These are phyloP conservation scores for Candolleomyces eurysporus DNA, from an alignment of 768 basidiomycete species.

Conservation along the genomic window DNA sequence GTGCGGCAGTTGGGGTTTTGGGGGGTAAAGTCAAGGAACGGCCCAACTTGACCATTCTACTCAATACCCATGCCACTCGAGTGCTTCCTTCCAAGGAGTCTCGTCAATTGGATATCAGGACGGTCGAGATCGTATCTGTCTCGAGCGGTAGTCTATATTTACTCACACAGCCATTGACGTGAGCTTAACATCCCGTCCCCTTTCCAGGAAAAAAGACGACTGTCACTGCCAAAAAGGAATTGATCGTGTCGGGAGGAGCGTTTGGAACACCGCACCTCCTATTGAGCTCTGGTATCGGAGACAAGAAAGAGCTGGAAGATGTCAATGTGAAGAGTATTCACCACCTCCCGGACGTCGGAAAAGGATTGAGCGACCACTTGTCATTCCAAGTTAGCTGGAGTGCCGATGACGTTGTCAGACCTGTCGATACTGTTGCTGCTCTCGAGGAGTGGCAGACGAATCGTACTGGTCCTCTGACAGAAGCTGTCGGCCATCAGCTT, in stretches of 20 bases:
- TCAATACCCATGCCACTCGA: too few relatives aligned
- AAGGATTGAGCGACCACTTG: slow-evolving; percentile 20
- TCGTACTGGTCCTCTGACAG: slow-evolving; percentile 21
- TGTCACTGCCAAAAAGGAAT: slow-evolving; percentile 23
- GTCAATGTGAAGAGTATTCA: slow-evolving; percentile 21
- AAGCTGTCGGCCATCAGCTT: slow-evolving; percentile 5
- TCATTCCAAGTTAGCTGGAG: background rate
- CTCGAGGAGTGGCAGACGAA: slow-evolving; percentile 15
- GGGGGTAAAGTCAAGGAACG: slow-evolving; percentile 8
- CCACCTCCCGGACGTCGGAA: slow-evolving; percentile 26
- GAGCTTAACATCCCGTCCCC: background rate
- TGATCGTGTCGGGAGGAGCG: slow-evolving; percentile 13
- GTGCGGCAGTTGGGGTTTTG: slow-evolving; percentile 28
- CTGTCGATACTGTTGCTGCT: background rate
- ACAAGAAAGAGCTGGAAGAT: slow-evolving; percentile 8
- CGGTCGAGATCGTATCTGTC: background rate
- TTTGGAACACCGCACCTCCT: slow-evolving; percentile 15
- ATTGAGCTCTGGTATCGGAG: slow-evolving; percentile 17
- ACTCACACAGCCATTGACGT: background rate
- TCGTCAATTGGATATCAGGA: background rate
- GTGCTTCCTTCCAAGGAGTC: background rate
- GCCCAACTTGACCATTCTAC: too few relatives aligned
- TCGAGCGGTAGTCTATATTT: background rate
- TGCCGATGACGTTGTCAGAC: background rate
- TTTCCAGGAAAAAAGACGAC: background rate